These are phyloP conservation scores for Linnemannia elongata DNA, from an alignment of 192 early-diverging fungal genomes.

Conservation along the genomic window DNA sequence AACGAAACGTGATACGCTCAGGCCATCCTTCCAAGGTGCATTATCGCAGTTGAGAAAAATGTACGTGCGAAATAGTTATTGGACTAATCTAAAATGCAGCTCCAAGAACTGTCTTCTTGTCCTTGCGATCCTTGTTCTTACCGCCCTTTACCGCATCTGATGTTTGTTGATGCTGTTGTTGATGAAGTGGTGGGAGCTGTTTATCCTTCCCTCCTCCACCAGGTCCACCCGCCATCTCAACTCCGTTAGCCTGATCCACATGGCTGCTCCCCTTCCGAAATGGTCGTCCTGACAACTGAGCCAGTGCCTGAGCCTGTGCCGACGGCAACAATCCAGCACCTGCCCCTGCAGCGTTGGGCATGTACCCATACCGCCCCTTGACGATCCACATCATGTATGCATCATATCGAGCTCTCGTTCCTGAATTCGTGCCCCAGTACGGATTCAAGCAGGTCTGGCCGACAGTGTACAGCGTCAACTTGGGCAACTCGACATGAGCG, in stretches of 20 bases:
- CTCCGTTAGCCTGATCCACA: neutral
- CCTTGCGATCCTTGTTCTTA: neutral
- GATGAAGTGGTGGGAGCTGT: neutral
- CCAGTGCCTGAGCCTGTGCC: neutral
- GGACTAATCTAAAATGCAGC: neutral
- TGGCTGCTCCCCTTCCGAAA: neutral
- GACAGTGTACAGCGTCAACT: constrained; percentile 46
- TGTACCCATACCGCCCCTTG: constrained; percentile 41
- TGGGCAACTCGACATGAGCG: constrained; percentile 49
- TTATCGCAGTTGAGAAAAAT: neutral
- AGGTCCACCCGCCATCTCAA: neutral
- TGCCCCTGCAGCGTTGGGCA: neutral
- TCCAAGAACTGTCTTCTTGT: neutral
- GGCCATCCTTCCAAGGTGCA: no score
- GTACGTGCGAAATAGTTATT: neutral
- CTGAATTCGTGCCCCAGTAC: constrained; percentile 36
- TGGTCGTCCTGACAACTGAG: neutral
- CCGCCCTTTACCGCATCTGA: neutral
- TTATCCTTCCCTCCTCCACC: neutral
- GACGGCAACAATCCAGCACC: neutral
- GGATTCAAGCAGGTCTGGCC: constrained; percentile 51
- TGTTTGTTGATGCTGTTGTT: neutral
- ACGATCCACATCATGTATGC: constrained; percentile 47
- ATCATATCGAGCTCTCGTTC: constrained; percentile 43
- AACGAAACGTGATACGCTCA: no score